Percentiles rank a stretch among this genome's conserved stretches.
phyloP scores from a whole-genome alignment of 1,284 basidiomycete genomes.

The Pascua guehoae region DNA sequence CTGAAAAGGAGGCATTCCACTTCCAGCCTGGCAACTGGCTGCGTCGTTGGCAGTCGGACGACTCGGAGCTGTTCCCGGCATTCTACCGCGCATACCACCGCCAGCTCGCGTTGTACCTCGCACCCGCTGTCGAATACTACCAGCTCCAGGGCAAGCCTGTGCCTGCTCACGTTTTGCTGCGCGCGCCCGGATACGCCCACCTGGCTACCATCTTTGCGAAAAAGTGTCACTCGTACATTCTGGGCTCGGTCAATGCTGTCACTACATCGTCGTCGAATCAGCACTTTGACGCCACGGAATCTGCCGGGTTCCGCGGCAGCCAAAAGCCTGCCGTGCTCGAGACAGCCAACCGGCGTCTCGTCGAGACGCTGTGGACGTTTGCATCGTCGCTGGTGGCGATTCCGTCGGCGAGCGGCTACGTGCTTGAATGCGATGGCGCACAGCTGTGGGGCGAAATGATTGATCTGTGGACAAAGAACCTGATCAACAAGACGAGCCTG shows the following conservation, averaged over 20 bases:
- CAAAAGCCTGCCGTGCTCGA: constrained; percentile 54
- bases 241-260: constrained; percentile 51
- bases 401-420: constrained; percentile 22
- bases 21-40: constrained; percentile 52
- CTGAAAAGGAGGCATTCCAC: constrained; percentile 48
- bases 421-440: constrained; percentile 44
- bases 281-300: constrained; percentile 53
- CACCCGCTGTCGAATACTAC: constrained; percentile 42
- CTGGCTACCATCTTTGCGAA: constrained; percentile 49
- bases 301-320: constrained; percentile 51
- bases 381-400: constrained; percentile 39
- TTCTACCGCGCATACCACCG: constrained; percentile 56
- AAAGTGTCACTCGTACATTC: constrained; percentile 51
- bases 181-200: constrained; percentile 52
- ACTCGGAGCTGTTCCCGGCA: constrained; percentile 55
- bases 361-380: constrained; percentile 52
- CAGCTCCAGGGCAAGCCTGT: constrained; percentile 38
- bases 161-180: constrained; percentile 42
- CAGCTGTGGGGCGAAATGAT: constrained; percentile 51
- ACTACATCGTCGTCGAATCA: constrained; percentile 47
- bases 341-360: constrained; percentile 53
- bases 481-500: constrained; percentile 52
- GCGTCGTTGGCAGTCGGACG: constrained; percentile 52
- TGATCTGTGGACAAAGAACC: constrained; percentile 51
- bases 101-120: constrained; percentile 51